These are phyloP conservation scores for Diutina pseudorugosa DNA, from an alignment of 1,139 yeast genomes.

Conservation along the genomic window DNA sequence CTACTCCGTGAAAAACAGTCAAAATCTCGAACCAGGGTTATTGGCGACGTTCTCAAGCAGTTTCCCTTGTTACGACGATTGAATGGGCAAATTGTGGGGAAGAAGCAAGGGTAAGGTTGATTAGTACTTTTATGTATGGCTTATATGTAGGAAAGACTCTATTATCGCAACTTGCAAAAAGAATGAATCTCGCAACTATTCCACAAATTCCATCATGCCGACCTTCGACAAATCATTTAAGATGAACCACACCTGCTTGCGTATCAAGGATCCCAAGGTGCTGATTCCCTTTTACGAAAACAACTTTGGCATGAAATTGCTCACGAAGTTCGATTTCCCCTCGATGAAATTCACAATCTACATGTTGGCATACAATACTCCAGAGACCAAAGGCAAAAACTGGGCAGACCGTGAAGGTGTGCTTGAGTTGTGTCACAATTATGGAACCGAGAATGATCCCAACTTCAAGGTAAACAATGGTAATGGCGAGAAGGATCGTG, in stretches of 20 bases:
- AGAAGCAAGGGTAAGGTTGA: background rate
- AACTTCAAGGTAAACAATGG: conserved; percentile 61
- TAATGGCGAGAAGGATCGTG: conserved; percentile 71
- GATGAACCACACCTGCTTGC: conserved; percentile 65
- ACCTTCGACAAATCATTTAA: conserved; percentile 24
- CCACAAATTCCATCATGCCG: conserved; percentile 15
- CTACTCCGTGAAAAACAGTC: background rate
- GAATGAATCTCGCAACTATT: background rate
- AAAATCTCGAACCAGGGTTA: background rate
- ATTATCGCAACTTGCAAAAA: background rate
- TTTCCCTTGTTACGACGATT: background rate
- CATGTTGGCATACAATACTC: conserved; percentile 52
- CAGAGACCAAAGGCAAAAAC: conserved; percentile 24
- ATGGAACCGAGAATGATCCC: conserved; percentile 58
- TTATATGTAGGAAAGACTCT: background rate
- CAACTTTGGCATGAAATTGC: conserved; percentile 61
- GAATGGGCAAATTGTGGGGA: background rate
- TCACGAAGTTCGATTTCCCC: conserved; percentile 41
- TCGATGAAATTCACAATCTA: conserved; percentile 47
- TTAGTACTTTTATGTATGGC: background rate
- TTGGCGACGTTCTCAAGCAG: background rate
- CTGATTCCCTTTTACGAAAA: conserved; percentile 64
- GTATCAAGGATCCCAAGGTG: conserved; percentile 71
- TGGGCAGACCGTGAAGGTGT: conserved; percentile 65
- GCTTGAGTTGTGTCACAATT: conserved; percentile 73